Percentiles rank a stretch among this genome's conserved stretches.
These are phyloP conservation scores for Dothidotthia symphoricarpi DNA, from an alignment of 2,329 filamentous ascomycete genomes.

Conservation along the genomic window DNA sequence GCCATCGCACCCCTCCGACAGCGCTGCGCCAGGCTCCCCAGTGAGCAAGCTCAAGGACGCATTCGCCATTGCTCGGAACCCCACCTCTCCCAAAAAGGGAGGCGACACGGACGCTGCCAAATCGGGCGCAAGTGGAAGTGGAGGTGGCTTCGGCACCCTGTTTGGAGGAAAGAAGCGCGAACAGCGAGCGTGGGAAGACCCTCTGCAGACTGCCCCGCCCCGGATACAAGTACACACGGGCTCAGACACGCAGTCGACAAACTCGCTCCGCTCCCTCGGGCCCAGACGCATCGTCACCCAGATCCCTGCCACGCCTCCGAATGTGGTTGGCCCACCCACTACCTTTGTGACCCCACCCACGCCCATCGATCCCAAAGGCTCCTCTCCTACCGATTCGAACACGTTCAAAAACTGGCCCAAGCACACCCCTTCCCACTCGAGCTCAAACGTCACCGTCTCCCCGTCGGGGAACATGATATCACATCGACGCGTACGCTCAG, in stretches of 20 bases:
- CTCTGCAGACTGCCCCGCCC: slow-evolving; percentile 30
- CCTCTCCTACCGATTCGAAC: slow-evolving; percentile 34
- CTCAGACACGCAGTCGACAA: slow-evolving; percentile 33
- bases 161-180: slow-evolving; percentile 42
- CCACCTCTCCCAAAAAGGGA: slow-evolving; percentile 30
- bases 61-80: slow-evolving; percentile 52
- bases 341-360: slow-evolving; percentile 65
- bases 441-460: slow-evolving; percentile 57
- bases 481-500: slow-evolving; percentile 63
- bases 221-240: slow-evolving; percentile 33
- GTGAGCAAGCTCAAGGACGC: slow-evolving; percentile 70
- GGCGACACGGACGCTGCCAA: slow-evolving; percentile 41
- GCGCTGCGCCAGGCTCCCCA: slow-evolving; percentile 60
- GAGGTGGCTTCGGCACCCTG: slow-evolving; percentile 42
- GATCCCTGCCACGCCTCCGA: slow-evolving; percentile 45
- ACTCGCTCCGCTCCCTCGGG: slow-evolving; percentile 22
- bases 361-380: slow-evolving; percentile 51
- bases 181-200: slow-evolving; percentile 31
- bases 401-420: slow-evolving; percentile 24
- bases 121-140: slow-evolving; percentile 43
- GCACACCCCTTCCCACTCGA: slow-evolving; percentile 39
- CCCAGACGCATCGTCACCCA: slow-evolving; percentile 42
- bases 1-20: slow-evolving; percentile 30
- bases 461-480: slow-evolving; percentile 70
- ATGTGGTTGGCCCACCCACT: slow-evolving; percentile 47